Percentiles rank a stretch among this genome's conserved stretches.
These are phyloP conservation scores for Gossypium aridum DNA, from an alignment of 441 rosid species.

Conservation along the genomic window DNA sequence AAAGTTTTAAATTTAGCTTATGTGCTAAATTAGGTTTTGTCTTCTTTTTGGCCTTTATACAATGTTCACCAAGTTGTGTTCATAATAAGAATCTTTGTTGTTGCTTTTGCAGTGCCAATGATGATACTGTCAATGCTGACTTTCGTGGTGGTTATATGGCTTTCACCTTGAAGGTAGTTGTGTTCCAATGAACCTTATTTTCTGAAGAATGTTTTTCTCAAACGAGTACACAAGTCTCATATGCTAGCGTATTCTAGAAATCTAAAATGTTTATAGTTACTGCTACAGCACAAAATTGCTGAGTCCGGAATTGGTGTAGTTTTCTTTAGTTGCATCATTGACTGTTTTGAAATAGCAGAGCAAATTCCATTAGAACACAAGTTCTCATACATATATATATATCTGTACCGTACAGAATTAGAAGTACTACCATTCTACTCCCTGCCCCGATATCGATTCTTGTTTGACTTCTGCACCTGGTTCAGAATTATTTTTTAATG, in stretches of 20 bases:
- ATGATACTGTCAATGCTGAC: slow-evolving; percentile 52
- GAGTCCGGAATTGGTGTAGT: neutral
- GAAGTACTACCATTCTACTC: neutral
- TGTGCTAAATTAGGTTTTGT: slow-evolving; percentile 4
- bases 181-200: slow-evolving; percentile 15
- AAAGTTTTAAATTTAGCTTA: neutral
- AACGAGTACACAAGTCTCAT: neutral
- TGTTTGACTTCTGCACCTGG: neutral
- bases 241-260: neutral
- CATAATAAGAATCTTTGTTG: slow-evolving; percentile 17
- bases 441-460: neutral
- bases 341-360: neutral
- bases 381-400: neutral
- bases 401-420: neutral
- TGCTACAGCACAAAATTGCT: neutral
- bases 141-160: slow-evolving; percentile 79
- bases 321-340: neutral
- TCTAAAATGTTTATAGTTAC: neutral
- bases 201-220: neutral
- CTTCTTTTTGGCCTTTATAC: neutral
- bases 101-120: slow-evolving; percentile 56
- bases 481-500: neutral
- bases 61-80: slow-evolving; percentile 9
- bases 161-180: slow-evolving; percentile 67
- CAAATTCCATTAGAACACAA: neutral